phyloP scores from a whole-genome alignment of 2,329 filamentous ascomycete genomes.

The Pyrenochaeta sp. region DNA sequence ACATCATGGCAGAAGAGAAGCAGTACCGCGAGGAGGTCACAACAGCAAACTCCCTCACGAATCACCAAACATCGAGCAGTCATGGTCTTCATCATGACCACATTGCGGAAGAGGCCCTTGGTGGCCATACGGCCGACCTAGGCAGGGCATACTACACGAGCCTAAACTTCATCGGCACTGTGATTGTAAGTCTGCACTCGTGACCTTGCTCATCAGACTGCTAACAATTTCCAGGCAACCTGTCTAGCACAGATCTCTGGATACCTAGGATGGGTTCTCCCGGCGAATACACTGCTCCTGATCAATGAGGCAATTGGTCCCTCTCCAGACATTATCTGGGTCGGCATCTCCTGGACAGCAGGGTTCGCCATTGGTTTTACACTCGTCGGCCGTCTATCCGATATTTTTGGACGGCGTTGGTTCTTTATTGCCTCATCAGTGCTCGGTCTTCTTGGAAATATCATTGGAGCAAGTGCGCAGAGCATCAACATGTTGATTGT shows the following conservation, averaged over 20 bases:
- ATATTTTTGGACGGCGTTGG: constrained; percentile 50
- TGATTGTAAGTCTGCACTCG: constrained; percentile 29
- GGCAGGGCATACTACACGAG: constrained; percentile 37
- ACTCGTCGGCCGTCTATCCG: constrained; percentile 48
- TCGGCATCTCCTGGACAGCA: constrained; percentile 45
- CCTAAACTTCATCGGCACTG: constrained; percentile 38
- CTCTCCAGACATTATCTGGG: constrained; percentile 49
- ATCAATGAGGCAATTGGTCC: constrained; percentile 52
- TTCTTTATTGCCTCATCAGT: constrained; percentile 46
- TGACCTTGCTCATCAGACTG: background rate
- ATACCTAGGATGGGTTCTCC: constrained; percentile 43
- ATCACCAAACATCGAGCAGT: constrained; percentile 13
- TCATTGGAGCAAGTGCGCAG: constrained; percentile 48
- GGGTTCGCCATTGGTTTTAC: constrained; percentile 49
- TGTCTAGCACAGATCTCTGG: constrained; percentile 43
- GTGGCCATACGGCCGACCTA: constrained; percentile 34
- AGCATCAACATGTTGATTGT: constrained; percentile 44
- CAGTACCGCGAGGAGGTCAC: constrained; percentile 18
- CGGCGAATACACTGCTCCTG: constrained; percentile 37
- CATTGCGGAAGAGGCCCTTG: constrained; percentile 37
- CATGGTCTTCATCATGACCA: constrained; percentile 40
- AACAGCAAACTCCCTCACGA: constrained; percentile 5
- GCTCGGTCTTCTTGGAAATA: constrained; percentile 45
- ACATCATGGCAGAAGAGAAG: constrained; percentile 34
- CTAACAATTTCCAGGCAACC: constrained; percentile 27